Evolutionary conservation across 108 stramenopile species (phyloP).

Genomic region (Aurantiochytrium sp.): DNA sequence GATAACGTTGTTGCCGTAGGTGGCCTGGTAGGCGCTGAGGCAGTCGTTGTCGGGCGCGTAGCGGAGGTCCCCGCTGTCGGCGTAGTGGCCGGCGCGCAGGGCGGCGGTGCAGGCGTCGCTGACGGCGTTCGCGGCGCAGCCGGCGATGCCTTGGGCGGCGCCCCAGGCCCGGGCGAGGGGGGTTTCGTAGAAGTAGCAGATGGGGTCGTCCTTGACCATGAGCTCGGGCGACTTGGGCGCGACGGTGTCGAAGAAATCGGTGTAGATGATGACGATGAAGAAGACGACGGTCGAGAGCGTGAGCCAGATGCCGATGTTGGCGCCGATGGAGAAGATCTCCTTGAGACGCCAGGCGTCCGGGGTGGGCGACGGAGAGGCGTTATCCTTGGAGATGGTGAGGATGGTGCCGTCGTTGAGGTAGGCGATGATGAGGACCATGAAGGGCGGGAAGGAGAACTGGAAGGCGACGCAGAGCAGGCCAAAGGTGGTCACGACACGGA

Average conservation of each 20-base stretch:
- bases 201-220: slow-evolving; percentile 45
- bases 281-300: slow-evolving; percentile 53
- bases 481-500: slow-evolving; percentile 28
- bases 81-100: slow-evolving; percentile 49
- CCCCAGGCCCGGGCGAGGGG: slow-evolving; percentile 53
- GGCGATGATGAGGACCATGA: slow-evolving; percentile 74
- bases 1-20: neutral
- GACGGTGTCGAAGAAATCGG: slow-evolving; percentile 35
- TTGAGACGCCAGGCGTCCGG: slow-evolving; percentile 53
- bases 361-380: slow-evolving; percentile 62
- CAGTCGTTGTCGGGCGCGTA: neutral
- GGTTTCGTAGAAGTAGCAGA: slow-evolving; percentile 71
- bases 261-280: slow-evolving; percentile 53
- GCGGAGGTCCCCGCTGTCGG: neutral
- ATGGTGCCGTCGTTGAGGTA: slow-evolving; percentile 74
- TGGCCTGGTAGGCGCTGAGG: neutral
- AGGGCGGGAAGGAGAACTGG: slow-evolving; percentile 68
- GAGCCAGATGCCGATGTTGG: slow-evolving; percentile 57
- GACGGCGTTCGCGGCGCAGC: slow-evolving; percentile 54
- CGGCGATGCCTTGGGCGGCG: slow-evolving; percentile 49
- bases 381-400: slow-evolving; percentile 80
- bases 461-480: slow-evolving; percentile 54
- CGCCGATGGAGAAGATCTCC: slow-evolving; percentile 53
- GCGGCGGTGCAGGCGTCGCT: slow-evolving; percentile 45
- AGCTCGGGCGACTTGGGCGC: slow-evolving; percentile 28